phyloP scores from a whole-genome alignment of 768 basidiomycete genomes.

The Russula sp. region DNA sequence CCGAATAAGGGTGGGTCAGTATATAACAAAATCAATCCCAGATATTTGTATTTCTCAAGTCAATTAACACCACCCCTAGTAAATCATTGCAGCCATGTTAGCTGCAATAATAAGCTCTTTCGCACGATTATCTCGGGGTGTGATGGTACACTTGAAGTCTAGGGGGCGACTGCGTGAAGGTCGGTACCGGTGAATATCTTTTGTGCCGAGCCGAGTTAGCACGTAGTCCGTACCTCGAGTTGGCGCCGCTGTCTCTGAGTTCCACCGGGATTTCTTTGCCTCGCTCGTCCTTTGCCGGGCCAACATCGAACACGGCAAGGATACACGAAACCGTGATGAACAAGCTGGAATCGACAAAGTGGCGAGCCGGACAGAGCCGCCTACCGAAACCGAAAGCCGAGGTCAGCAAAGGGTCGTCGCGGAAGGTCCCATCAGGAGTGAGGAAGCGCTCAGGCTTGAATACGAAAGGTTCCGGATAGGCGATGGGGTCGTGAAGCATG shows the following conservation, averaged over 20 bases:
- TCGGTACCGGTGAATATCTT: too few species aligned
- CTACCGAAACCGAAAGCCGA: slow-evolving; percentile 26
- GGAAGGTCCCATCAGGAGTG: slow-evolving; percentile 27
- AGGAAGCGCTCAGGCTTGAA: slow-evolving; percentile 27
- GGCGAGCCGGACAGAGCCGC: slow-evolving; percentile 23
- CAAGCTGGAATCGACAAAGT: slow-evolving; percentile 23
- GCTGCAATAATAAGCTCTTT: slow-evolving; percentile 6
- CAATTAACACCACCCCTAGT: too few species aligned
- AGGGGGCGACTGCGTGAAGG: too few species aligned
- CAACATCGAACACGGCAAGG: slow-evolving; percentile 2
- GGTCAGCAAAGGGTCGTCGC: slow-evolving; percentile 27
- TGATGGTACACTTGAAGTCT: too few species aligned
- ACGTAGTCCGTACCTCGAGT: neutral
- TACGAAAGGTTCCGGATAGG: slow-evolving; percentile 25
- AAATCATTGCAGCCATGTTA: neutral
- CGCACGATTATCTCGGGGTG: neutral
- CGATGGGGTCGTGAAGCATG: slow-evolving; percentile 21
- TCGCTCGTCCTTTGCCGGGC: neutral
- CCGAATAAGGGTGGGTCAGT: too few species aligned
- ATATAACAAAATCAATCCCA: too few species aligned
- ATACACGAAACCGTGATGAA: slow-evolving; percentile 13
- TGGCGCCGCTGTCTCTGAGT: neutral
- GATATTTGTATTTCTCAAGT: too few species aligned
- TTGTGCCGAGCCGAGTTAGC: too few species aligned
- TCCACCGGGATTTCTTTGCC: neutral